These are phyloP conservation scores for Rosa multiflora DNA, from an alignment of 306 rosid genomes.

Conservation along the genomic window DNA sequence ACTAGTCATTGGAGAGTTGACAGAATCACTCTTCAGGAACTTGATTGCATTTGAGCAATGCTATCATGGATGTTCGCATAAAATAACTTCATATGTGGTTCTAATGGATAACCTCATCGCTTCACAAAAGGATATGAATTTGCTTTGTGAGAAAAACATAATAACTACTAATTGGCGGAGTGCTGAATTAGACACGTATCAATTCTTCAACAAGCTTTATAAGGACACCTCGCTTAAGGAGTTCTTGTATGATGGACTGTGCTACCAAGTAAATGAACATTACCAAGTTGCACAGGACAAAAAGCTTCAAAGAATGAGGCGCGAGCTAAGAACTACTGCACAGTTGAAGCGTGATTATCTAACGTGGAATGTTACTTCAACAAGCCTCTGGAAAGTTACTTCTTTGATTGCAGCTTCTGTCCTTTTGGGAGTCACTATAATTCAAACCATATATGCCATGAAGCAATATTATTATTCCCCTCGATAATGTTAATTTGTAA, in stretches of 20 bases:
- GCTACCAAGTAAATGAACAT: neutral
- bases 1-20: conserved; percentile 8
- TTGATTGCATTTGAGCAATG: conserved; percentile 22
- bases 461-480: neutral
- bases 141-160: conserved; percentile 4
- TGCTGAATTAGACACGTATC: neutral
- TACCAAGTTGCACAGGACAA: neutral
- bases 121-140: neutral
- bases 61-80: neutral
- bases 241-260: neutral
- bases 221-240: conserved; percentile 10
- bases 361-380: neutral
- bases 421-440: neutral
- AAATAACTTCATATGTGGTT: conserved; percentile 20
- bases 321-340: neutral
- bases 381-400: conserved; percentile 20
- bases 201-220: conserved; percentile 18
- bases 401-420: conserved; percentile 5
- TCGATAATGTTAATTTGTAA: neutral
- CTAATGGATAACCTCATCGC: conserved; percentile 17
- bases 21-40: conserved; percentile 11
- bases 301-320: neutral
- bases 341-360: conserved; percentile 19
- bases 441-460: conserved; percentile 14
- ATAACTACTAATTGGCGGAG: conserved; percentile 1